phyloP scores from a whole-genome alignment of 148 eudicot species.

The Silene uniflora region DNA sequence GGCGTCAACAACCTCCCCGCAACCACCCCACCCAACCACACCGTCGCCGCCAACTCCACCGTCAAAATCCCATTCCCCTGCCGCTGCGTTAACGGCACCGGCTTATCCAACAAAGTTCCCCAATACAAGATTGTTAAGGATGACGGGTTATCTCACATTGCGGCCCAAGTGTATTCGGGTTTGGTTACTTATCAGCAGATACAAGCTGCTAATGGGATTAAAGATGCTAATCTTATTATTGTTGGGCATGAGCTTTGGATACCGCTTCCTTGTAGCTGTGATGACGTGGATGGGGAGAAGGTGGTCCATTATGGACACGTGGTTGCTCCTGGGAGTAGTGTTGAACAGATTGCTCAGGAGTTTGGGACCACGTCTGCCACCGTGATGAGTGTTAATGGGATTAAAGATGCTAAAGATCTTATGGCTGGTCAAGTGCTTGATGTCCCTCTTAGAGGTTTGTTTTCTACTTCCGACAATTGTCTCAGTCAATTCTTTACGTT shows the following conservation, averaged over 20 bases:
- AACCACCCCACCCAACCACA: conserved; percentile 29
- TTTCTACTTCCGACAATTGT: no score
- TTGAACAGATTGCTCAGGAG: conserved; percentile 48
- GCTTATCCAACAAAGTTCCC: conserved; percentile 46
- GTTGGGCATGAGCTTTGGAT: conserved; percentile 57
- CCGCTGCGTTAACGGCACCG: conserved; percentile 50
- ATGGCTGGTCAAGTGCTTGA: conserved; percentile 61
- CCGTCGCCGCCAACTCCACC: conserved; percentile 24
- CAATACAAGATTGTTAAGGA: conserved; percentile 42
- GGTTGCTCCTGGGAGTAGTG: conserved; percentile 37
- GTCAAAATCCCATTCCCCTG: conserved; percentile 71
- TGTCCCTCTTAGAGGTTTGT: conserved; percentile 75
- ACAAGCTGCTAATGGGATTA: conserved; percentile 42
- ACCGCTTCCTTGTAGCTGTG: conserved; percentile 94
- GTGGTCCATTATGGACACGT: conserved; percentile 73
- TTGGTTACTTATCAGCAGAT: conserved; percentile 50
- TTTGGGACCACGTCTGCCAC: conserved; percentile 36
- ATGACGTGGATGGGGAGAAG: conserved; percentile 54
- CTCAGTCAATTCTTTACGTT: no score
- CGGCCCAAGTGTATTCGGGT: conserved; percentile 42
- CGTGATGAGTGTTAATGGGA: conserved; percentile 47
- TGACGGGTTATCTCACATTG: conserved; percentile 54
- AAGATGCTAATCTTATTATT: conserved; percentile 27
- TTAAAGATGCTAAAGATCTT: conserved; percentile 39
- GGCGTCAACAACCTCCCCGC: conserved; percentile 58